Evolutionary conservation across 768 basidiomycete species (phyloP), one percentile per base, ranked within the genome.

Genomic region (Baorangia bicolor): DNA sequence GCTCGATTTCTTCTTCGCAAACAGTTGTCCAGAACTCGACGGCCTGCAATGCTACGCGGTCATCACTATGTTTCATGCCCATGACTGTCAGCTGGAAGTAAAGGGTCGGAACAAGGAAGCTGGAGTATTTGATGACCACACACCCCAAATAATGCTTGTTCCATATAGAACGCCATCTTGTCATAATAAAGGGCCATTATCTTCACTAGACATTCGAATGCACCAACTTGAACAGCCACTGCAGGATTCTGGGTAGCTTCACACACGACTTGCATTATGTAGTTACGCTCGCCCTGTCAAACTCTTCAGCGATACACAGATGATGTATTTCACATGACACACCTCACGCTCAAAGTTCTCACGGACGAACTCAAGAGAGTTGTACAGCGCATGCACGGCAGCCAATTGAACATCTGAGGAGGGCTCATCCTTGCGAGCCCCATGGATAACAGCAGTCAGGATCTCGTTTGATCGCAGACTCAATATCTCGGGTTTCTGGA

Each of bases 21-120:
- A 98, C 96, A 9, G 96, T 98, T 5, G 95, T 95, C 97, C 97
- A 99, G 74, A 99, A 99, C 69, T 99, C 97, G 49, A 99, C 88
- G 23, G 97, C 97, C 72, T 99, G 97, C 28, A 98, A 74, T 0
- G 94, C 93, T 35, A 99, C 95, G 8, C 85, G 78, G 64, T 97
- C 94, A 61, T 98, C 94, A 8, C 75, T 73, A 64, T 95, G 87
- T 71, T 94, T 94, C 97, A 99, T 99, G 37, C 97, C 97, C 70
- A 97, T 86, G 21, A 98, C 93, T 12, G 97, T 98, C 55, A 99
- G 77, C 92, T 98, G 67, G 37, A 58, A 31, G 21, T 14, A 43
- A 44, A 50, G 59, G 56, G 65, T 70, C 48, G 49, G 52, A 48
- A 39, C 45, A 40, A 30, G 23, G 14, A 48, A 51, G 54, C 63